Base-by-base conservation (phyloP, 106 monocot genomes). In the Acorus calamus region DNA sequence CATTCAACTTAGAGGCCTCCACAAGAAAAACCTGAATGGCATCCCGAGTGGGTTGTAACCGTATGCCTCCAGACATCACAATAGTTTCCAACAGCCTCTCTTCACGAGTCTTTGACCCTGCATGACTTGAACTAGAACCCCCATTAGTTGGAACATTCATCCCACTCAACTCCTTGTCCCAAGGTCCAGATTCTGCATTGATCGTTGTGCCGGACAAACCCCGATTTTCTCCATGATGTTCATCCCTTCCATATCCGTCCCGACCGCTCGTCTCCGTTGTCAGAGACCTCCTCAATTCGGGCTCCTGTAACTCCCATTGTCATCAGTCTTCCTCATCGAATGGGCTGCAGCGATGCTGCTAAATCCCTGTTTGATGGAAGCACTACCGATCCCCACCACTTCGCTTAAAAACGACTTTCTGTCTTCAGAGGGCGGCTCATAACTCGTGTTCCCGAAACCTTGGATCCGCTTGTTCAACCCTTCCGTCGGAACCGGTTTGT, bases 361-460 rank as follows among this genome's bases (percentile, higher is more conserved):
- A 52, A 98, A 55, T 46, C 98, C 98, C 49, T 92, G 92, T 45
- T 80, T 82, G 43, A 88, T 66, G 42, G 87, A 88, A 9, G 87
- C 77, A 69, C 80, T 87, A 49, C 92, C 87, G 49, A 98, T 67
- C 56, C 70, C 98, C 53, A 98, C 85, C 43, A 98, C 92, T 66
- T 98, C 98, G 71, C 85, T 92, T 2, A 98, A 74, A 68, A 98
- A 98, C 49, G 98, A 98, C 63, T 77, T 98, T 70, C 88, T 92
- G n/a, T 92, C 98, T 50, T 85, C 92, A 8, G 57, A 46, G 11
- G 67, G 74, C 71, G 74, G 72, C 69, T 83, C 85, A 76, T 75
- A 92, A 68, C 88, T 98, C 44, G 80, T 88, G 78, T 85, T 98
- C 51, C 98, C 98, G 76, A 98, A 98, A 52, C 98, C 98, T 78